These are phyloP conservation scores for Austroboletus eburneus DNA, from an alignment of 768 basidiomycete genomes.

Conservation along the genomic window DNA sequence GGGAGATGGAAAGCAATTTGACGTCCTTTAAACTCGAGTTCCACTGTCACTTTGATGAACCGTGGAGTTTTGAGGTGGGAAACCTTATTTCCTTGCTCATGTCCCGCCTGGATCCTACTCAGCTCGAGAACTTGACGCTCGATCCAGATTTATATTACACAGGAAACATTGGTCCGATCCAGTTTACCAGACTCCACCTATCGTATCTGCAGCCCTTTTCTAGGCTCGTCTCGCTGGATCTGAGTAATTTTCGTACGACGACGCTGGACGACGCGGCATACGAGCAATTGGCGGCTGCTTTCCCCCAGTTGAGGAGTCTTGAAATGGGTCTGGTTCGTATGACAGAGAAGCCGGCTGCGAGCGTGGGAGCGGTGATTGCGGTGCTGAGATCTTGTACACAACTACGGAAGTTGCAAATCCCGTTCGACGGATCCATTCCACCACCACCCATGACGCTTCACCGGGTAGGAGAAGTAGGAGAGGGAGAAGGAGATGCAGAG, in stretches of 20 bases:
- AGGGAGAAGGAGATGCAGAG: no score
- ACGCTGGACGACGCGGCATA: slow-evolving; percentile 11
- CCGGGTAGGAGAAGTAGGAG: no score
- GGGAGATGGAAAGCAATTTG: slow-evolving; percentile 3
- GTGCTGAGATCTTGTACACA: no score
- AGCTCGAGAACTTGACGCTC: slow-evolving; percentile 1
- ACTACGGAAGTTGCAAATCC: no score
- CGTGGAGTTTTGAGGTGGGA: slow-evolving; percentile 11
- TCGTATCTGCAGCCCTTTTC: slow-evolving; percentile 8
- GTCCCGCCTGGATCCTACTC: neutral
- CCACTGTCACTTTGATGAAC: neutral
- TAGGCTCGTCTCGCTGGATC: slow-evolving; percentile 3
- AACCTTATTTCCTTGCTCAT: slow-evolving; percentile 8
- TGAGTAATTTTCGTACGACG: slow-evolving; percentile 9
- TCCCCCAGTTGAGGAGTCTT: slow-evolving; percentile 9
- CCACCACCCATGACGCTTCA: no score
- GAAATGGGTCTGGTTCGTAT: slow-evolving; percentile 6
- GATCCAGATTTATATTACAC: no score
- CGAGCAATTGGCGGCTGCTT: slow-evolving; percentile 4
- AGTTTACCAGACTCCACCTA: slow-evolving; percentile 1
- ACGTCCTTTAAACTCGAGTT: neutral
- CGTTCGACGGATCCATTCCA: no score
- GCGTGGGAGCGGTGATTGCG: slow-evolving; percentile 11
- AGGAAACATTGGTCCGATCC: slow-evolving; percentile 1
- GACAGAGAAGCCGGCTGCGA: slow-evolving; percentile 7